Conservation (phyloP, 139 green algal genomes). For the Micromonas pusilla region DNA sequence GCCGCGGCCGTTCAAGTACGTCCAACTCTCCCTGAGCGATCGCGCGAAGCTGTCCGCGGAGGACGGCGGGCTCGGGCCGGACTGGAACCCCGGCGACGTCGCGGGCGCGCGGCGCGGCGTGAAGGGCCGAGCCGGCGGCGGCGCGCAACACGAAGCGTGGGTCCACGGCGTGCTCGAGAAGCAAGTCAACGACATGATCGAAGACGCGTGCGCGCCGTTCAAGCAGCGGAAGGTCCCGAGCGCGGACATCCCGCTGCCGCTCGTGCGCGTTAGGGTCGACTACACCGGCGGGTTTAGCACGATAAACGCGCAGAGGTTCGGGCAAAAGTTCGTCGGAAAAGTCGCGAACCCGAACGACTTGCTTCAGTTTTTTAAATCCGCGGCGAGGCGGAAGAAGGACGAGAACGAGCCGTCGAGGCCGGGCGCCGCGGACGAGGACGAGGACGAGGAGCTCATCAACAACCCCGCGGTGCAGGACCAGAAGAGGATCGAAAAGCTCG, state of each 20-base stretch:
- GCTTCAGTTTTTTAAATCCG: conserved; percentile 77
- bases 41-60: neutral
- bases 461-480: conserved; percentile 1
- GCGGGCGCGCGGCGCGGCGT: too few relatives aligned
- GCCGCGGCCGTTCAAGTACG: conserved; percentile 45
- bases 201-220: neutral
- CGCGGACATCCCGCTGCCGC: conserved; percentile 45
- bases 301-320: conserved; percentile 91
- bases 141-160: neutral
- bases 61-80: neutral
- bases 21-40: conserved; percentile 13
- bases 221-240: neutral
- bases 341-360: conserved; percentile 96
- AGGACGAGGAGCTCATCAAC: neutral
- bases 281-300: conserved; percentile 88
- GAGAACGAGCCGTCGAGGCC: neutral
- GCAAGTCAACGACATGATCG: conserved; percentile 62
- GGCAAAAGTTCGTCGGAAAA: conserved; percentile 86
- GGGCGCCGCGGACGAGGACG: neutral
- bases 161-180: conserved; percentile 58
- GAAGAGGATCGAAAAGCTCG: conserved; percentile 11
- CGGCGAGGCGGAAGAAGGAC: neutral
- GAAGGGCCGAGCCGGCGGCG: neutral
- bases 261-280: conserved; percentile 78
- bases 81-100: neutral